These are phyloP conservation scores for Candida railenensis DNA, from an alignment of 805 yeast species.

Conservation along the genomic window DNA sequence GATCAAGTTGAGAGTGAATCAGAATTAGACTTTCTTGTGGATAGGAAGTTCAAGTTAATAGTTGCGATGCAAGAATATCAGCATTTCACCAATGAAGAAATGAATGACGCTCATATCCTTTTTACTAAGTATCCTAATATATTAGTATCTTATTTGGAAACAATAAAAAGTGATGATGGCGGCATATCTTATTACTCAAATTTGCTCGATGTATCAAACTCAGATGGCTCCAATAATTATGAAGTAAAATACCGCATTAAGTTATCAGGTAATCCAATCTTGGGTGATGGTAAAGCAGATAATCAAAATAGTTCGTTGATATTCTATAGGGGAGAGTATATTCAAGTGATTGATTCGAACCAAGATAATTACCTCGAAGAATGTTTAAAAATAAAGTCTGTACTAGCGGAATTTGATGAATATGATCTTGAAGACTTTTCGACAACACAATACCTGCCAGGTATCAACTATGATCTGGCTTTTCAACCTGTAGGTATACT, in stretches of 20 bases:
- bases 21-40: conserved; percentile 48
- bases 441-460: conserved; percentile 59
- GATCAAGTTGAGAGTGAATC: conserved; percentile 13
- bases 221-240: conserved; percentile 45
- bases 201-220: conserved; percentile 34
- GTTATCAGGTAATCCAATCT: conserved; percentile 88
- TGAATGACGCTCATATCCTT: conserved; percentile 63
- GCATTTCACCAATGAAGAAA: conserved; percentile 62
- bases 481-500: conserved; percentile 77
- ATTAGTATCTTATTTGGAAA: conserved; percentile 55
- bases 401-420: conserved; percentile 90
- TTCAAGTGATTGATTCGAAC: conserved; percentile 93
- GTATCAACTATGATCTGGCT: conserved; percentile 40
- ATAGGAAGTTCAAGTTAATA: conserved; percentile 74
- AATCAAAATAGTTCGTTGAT: conserved; percentile 88
- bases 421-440: conserved; percentile 41
- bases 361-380: conserved; percentile 96
- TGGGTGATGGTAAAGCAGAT: conserved; percentile 96
- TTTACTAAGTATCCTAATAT: conserved; percentile 72
- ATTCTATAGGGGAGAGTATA: conserved; percentile 89
- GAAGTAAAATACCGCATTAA: conserved; percentile 49
- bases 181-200: conserved; percentile 63
- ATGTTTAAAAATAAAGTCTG: conserved; percentile 84
- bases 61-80: conserved; percentile 87
- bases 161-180: conserved; percentile 36